A percentile compares a stretch with the other conserved stretches of the same genome.
phyloP scores from a whole-genome alignment of 129 eudicot species.

The sunflower (Helianthus annuus) region DNA sequence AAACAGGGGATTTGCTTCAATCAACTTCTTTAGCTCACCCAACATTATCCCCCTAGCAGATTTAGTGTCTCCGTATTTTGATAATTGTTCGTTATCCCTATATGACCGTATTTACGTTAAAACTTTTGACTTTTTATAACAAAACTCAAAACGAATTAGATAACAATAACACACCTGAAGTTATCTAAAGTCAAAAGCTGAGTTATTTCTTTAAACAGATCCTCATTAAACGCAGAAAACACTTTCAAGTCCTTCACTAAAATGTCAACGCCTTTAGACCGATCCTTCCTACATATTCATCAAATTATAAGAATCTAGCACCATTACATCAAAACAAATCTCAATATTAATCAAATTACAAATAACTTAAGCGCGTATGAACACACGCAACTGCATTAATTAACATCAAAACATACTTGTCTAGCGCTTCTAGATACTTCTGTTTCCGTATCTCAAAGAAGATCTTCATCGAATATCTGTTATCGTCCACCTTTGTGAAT shows the following conservation, averaged over 20 bases:
- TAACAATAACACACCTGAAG: constrained; percentile 48
- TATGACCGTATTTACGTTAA: constrained; percentile 23
- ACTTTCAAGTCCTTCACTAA: constrained; percentile 74
- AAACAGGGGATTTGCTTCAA: constrained; percentile 76
- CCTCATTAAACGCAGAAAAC: constrained; percentile 68
- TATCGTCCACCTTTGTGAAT: constrained; percentile 79
- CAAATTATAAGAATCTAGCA: constrained; percentile 22
- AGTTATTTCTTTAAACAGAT: constrained; percentile 66
- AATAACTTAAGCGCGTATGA: background rate
- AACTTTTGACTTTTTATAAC: constrained; percentile 11
- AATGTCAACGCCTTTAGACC: constrained; percentile 63
- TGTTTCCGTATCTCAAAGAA: constrained; percentile 84
- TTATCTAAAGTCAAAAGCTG: constrained; percentile 69
- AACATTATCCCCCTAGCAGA: constrained; percentile 72
- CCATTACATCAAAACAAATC: background rate
- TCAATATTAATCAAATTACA: background rate
- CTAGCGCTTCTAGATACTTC: constrained; percentile 82
- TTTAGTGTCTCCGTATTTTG: constrained; percentile 72
- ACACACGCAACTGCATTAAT: constrained; percentile 15
- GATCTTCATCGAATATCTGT: constrained; percentile 78
- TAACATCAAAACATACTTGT: constrained; percentile 44
- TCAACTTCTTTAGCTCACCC: constrained; percentile 65
- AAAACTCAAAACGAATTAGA: background rate
- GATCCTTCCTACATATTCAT: constrained; percentile 55
- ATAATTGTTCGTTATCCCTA: constrained; percentile 73